phyloP scores from a whole-genome alignment of 78 protist genomes.

The Emiliania huxleyi region DNA sequence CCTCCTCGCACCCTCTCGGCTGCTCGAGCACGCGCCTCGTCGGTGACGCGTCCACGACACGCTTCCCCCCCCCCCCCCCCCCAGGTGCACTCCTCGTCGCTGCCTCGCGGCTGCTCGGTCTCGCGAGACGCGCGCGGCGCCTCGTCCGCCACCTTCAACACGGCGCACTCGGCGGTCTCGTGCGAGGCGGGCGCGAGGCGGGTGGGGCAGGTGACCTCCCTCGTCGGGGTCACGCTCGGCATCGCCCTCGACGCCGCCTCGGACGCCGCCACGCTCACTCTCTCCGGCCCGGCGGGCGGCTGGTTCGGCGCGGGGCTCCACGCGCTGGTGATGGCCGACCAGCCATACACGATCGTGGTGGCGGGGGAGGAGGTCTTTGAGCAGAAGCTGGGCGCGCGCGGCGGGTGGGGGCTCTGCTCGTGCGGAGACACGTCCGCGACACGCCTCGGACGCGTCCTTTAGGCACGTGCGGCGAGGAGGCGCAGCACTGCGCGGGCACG shows the following conservation, averaged over 20 bases:
- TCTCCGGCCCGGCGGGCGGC: not conserved
- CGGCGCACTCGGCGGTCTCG: not conserved
- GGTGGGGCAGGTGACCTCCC: not conserved
- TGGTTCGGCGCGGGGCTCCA: slow-evolving; percentile 36
- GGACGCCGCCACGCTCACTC: not conserved
- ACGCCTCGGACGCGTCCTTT: too few relatives aligned
- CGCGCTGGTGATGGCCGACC: not conserved
- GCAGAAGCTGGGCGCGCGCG: not conserved
- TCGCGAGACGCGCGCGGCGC: not conserved
- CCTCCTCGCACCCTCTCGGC: too few relatives aligned
- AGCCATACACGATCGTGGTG: slow-evolving; percentile 28
- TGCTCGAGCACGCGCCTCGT: too few relatives aligned
- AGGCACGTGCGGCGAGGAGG: slow-evolving; percentile 6
- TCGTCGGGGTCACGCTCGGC: not conserved
- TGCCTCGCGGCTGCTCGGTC: not conserved
- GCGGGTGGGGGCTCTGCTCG: too few relatives aligned
- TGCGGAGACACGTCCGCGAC: too few relatives aligned
- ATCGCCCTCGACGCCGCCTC: not conserved
- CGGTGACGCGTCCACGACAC: too few relatives aligned
- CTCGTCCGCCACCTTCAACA: not conserved
- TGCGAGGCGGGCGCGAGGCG: not conserved
- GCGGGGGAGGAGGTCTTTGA: not conserved
- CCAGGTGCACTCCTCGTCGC: too few relatives aligned
- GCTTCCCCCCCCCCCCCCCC: too few relatives aligned
- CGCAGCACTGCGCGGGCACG: slow-evolving; percentile 11